Base-by-base conservation (phyloP, 2,329 filamentous ascomycete species). In the Phialocephala subalpina region DNA sequence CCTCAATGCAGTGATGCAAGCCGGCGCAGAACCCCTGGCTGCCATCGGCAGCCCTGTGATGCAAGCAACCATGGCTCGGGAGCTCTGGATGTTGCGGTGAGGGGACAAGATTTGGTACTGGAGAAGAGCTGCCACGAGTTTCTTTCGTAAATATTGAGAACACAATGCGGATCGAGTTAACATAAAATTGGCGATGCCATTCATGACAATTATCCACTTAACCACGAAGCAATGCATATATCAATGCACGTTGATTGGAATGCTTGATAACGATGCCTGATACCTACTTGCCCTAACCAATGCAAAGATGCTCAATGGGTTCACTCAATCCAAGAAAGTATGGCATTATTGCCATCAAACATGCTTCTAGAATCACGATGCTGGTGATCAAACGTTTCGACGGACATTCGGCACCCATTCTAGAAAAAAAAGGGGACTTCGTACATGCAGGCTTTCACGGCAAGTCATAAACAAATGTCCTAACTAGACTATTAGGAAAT, bases 311-410 rank as follows among this genome's bases (percentile, higher is more conserved):
- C 33, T 57, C 18, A 38, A 18, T 4, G 3, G 12, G 55, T 57
- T 55, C 55, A 57, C 38, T 18, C 33, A 57, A 57, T 57, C 18
- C 55, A 9, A 14, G 3, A 36, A 36, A 11, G 29, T 16, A n/a
- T 38, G 6, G n/a, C 20, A 20, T 18, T 4, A 38, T 57, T 7
- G 16, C 47, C 29, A 29, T 36, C 29, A 5, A 16, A 36, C 29
- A 56, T 56, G 29, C 53, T 56, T 56, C 53, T 56, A 38, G 53
- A 56, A 52, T 52, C 47, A 52, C 47, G 27, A 27, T 22, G 22
- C 9, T 7, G 47, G 25, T 52, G 22, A 52, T 52, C 47, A 52
- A 52, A 52, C 20, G 3, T 22, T 52, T 33, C 14, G 27, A 53
- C 49, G 49, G 49, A 53, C 25, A 11, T 53, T 53, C 25, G 49